Base-by-base conservation (phyloP, 2,329 filamentous ascomycete species). In the Clonostachys byssicola region DNA sequence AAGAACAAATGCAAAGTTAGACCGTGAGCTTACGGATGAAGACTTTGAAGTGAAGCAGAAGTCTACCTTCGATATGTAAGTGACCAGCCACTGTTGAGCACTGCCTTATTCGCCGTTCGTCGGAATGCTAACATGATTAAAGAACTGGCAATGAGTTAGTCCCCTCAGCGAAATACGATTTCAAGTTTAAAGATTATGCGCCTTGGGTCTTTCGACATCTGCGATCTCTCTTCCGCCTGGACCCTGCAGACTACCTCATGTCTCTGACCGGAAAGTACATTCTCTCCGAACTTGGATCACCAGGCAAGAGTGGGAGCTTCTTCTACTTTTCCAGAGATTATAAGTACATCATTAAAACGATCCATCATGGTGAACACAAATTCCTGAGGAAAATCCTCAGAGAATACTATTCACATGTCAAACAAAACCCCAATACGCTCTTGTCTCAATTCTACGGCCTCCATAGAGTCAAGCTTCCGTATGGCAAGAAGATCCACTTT, bases 171-270 rank as follows among this genome's bases (percentile, higher is more conserved):
- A 97, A 99, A 71, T 99, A 99, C 74, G 94, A 99, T 72, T 99
- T 99, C 83, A 99, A 99, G 70, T 99, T 99, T 78, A 99, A 99
- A 73, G 94, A 99, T 71, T 99, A 99, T 68, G 92, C 92, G n/a
- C 94, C 94, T 48, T 97, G 92, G 92, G 94, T 99, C 49, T 99
- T 99, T 70, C 89, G 94, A 60, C 89, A 91, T 68, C 78, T 99
- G 40, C 88, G 94, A 55, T 76, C 83, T 43, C 87, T 86, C 52
- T 99, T 99, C 73, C 84, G 87, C 57, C 81, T 97, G 47, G 94
- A 99, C 63, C 94, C 94, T 18, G 94, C 92, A 56, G 94, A 99
- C 68, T 99, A 99, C 64, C 83, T 99, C 51, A 95, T 99, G 84
- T 99, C 94, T 8, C 73, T 99, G 60, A 97, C 94, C 13, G 94